Base-by-base conservation (phyloP, 805 yeast species). In the Wickerhamiella qilinensis region DNA sequence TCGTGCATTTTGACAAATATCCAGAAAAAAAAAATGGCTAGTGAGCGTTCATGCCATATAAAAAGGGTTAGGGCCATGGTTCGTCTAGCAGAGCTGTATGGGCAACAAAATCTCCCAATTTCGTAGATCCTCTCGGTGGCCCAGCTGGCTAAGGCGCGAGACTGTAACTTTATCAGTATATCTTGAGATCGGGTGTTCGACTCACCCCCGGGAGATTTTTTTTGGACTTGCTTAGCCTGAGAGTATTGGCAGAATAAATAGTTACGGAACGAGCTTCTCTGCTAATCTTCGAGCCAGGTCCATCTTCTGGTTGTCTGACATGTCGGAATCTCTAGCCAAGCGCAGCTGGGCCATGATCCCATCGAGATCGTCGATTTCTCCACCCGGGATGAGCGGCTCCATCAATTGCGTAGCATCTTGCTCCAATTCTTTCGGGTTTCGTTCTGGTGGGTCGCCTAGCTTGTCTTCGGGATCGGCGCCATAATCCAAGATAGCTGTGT, bases 251-350 rank as follows among this genome's bases (percentile, higher is more conserved):
- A 22, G 25, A 11, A 22, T 22, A 22, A 22, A 22, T 22, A 22
- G 11, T 6, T 22, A 38, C 3, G 38, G 38, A 4, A 56, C 38
- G 7, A 58, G 47, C 38, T 57, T 55, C 14, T 39, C 53, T 1
- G 62, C 62, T 12, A 59, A 40, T 14, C 51, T 45, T 21, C 56
- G 57, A 3, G 60, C 60, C 31, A 58, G 46, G 21, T 49, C 46
- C 36, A 29, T 40, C 22, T 59, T 50, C 39, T 59, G 57, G 16
- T 55, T 58, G 4, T 49, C 39, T 4, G 51, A 37, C 47, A 54
- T 44, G 4, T 47, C 38, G 9, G 41, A 16, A 28, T 44, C 47
- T 14, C 52, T 41, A 3, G 58, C 58, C 5, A 28, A 40, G 32
- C 39, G 38, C 30, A 58, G 52, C 29, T 51, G 46, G 30, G 30